phyloP scores from a whole-genome alignment of 768 basidiomycete genomes.

The Rhodotorula babjevae region DNA sequence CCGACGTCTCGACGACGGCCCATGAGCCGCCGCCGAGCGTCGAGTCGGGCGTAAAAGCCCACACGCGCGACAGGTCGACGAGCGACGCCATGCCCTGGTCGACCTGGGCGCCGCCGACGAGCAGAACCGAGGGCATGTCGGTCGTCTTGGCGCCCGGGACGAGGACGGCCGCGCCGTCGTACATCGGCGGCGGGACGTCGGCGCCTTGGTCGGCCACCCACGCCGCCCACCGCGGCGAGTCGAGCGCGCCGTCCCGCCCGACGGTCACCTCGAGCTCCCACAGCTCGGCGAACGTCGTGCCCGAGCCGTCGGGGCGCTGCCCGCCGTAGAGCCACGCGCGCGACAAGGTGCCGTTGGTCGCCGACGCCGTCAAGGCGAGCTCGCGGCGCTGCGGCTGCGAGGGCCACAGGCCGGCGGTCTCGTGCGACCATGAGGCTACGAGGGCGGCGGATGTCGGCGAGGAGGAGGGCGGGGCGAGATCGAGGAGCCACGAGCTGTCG shows the following conservation, averaged over 20 bases:
- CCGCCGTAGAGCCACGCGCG: slow-evolving; percentile 34
- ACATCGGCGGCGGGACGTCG: slow-evolving; percentile 16
- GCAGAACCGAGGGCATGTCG: slow-evolving; percentile 10
- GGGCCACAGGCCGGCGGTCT: neutral
- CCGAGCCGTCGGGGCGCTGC: slow-evolving; percentile 11
- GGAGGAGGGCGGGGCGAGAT: neutral
- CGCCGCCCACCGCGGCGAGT: neutral
- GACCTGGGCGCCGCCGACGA: slow-evolving; percentile 26
- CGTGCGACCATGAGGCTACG: slow-evolving; percentile 6
- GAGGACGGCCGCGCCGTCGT: slow-evolving; percentile 30
- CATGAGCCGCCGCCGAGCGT: slow-evolving; percentile 10
- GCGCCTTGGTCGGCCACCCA: neutral
- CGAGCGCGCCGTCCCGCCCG: neutral
- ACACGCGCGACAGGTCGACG: slow-evolving; percentile 1
- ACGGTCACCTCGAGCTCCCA: slow-evolving; percentile 20
- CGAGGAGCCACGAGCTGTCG: slow-evolving; percentile 24
- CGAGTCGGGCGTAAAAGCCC: slow-evolving; percentile 11
- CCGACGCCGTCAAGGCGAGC: slow-evolving; percentile 12
- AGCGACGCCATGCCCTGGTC: neutral
- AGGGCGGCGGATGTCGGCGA: neutral
- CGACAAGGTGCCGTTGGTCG: slow-evolving; percentile 20
- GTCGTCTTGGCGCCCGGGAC: neutral
- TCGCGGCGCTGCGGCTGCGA: slow-evolving; percentile 21
- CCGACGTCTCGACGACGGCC: neutral
- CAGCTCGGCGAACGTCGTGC: slow-evolving; percentile 16